A percentile compares a stretch with the other conserved stretches of the same genome.
These are phyloP conservation scores for Leucocoprinus leucothites DNA, from an alignment of 768 basidiomycete species.

Conservation along the genomic window DNA sequence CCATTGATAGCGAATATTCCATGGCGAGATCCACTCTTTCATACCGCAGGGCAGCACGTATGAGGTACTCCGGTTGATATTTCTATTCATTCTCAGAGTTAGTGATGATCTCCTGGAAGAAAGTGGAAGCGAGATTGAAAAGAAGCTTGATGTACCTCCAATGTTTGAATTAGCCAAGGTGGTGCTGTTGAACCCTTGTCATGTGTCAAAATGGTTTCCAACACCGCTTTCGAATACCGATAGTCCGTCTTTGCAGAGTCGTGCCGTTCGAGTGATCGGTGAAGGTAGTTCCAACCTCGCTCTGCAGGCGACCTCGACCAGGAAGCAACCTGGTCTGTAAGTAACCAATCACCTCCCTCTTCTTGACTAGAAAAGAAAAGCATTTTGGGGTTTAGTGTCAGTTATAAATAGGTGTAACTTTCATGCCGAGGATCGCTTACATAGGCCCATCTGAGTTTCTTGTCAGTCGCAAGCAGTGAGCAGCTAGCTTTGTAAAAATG, in stretches of 20 bases:
- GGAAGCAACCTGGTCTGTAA: slow-evolving; percentile 73
- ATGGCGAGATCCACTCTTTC: slow-evolving; percentile 79
- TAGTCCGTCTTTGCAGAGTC: slow-evolving; percentile 71
- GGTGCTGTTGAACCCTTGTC: slow-evolving; percentile 67
- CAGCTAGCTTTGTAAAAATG: slow-evolving; percentile 73
- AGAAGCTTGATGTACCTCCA: slow-evolving; percentile 50
- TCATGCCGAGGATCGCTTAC: slow-evolving; percentile 35
- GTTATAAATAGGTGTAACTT: slow-evolving; percentile 13
- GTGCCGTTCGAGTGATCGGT: slow-evolving; percentile 72
- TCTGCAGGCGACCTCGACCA: slow-evolving; percentile 83
- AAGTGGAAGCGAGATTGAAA: neutral
- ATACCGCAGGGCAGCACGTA: slow-evolving; percentile 73
- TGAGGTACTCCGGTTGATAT: slow-evolving; percentile 80
- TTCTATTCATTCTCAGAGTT: slow-evolving; percentile 37
- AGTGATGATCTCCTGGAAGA: neutral
- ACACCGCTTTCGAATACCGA: slow-evolving; percentile 70
- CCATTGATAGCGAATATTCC: slow-evolving; percentile 64
- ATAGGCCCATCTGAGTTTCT: slow-evolving; percentile 55
- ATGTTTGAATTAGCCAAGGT: slow-evolving; percentile 75
- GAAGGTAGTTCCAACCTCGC: slow-evolving; percentile 87
- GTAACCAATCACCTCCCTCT: slow-evolving; percentile 77
- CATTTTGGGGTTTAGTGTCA: slow-evolving; percentile 8
- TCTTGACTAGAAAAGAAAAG: slow-evolving; percentile 45
- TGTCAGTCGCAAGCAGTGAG: slow-evolving; percentile 75
- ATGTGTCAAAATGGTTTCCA: slow-evolving; percentile 72